These are phyloP conservation scores for Kwoniella shivajii DNA, from an alignment of 1,284 basidiomycete species.

Conservation along the genomic window DNA sequence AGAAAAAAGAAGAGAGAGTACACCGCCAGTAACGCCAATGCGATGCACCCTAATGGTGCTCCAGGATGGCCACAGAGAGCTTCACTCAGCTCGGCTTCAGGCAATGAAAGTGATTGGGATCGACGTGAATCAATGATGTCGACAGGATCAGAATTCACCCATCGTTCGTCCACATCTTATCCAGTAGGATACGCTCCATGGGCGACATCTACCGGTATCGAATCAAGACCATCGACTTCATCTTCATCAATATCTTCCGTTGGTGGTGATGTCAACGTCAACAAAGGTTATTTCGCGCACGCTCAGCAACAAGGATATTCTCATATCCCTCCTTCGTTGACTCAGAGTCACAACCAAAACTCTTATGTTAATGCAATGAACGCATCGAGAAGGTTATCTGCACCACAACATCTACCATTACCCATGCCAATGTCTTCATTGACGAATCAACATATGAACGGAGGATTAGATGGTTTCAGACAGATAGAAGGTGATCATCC, in stretches of 20 bases:
- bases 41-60: constrained; percentile 23
- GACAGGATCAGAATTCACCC: constrained; percentile 15
- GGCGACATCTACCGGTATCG: constrained; percentile 7
- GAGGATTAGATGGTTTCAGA: constrained; percentile 20
- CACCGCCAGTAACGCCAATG: constrained; percentile 48
- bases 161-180: constrained; percentile 8
- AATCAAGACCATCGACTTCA: constrained; percentile 28
- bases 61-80: constrained; percentile 14
- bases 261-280: too few species aligned
- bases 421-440: constrained; percentile 13
- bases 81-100: constrained; percentile 26
- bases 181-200: constrained; percentile 12
- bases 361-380: not conserved
- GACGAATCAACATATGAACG: not conserved
- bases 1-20: constrained; percentile 84
- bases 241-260: constrained; percentile 31
- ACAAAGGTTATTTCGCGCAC: constrained; percentile 10
- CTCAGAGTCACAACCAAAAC: constrained; percentile 3
- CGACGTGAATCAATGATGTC: constrained; percentile 34
- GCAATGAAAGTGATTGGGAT: constrained; percentile 35
- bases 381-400: constrained; percentile 25
- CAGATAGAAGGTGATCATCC: constrained; percentile 28
- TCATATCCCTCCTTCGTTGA: not conserved
- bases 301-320: not conserved
- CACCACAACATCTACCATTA: constrained; percentile 31